Evolutionary conservation across 139 green algal species (phyloP).

Genomic region (Limnomonas spitsbergensis): DNA sequence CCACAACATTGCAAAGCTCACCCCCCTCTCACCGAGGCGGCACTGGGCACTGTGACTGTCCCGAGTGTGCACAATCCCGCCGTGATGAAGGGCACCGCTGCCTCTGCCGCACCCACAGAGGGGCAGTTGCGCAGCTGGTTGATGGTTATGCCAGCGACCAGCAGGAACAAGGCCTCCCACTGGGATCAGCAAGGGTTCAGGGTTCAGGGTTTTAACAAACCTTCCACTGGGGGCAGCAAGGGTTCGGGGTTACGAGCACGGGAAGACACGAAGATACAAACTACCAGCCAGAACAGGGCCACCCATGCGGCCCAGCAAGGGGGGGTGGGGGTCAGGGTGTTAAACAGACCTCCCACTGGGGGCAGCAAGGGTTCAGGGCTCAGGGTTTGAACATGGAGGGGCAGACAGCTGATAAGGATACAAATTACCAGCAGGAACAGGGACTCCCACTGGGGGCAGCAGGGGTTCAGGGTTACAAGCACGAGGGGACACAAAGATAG

Average conservation of each 20-base stretch:
- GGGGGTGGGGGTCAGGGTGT: not conserved
- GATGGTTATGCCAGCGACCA: slow-evolving; percentile 90
- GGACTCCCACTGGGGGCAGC: too few relatives aligned
- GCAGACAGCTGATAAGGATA: too few relatives aligned
- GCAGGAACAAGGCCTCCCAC: slow-evolving; percentile 92
- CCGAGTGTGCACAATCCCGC: slow-evolving; percentile 74
- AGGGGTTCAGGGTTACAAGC: too few relatives aligned
- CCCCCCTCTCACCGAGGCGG: slow-evolving; percentile 71
- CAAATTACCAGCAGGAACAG: too few relatives aligned
- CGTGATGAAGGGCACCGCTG: slow-evolving; percentile 45
- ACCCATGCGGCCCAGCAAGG: slow-evolving; percentile 73
- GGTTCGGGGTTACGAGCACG: too few relatives aligned
- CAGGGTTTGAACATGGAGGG: too few relatives aligned
- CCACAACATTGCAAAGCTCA: too few relatives aligned
- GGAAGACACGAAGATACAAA: too few relatives aligned
- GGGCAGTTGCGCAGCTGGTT: slow-evolving; percentile 79
- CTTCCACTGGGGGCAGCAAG: not conserved
- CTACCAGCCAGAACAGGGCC: slow-evolving; percentile 87
- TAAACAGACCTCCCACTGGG: not conserved
- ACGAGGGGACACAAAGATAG: too few relatives aligned
- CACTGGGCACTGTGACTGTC: slow-evolving; percentile 81
- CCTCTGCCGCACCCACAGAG: slow-evolving; percentile 12
- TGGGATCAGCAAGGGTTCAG: slow-evolving; percentile 37
- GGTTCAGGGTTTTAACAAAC: not conserved
- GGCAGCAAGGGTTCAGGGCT: too few relatives aligned